Conservation (phyloP, 148 eudicot species). For the Rhododendron henanense region DNA sequence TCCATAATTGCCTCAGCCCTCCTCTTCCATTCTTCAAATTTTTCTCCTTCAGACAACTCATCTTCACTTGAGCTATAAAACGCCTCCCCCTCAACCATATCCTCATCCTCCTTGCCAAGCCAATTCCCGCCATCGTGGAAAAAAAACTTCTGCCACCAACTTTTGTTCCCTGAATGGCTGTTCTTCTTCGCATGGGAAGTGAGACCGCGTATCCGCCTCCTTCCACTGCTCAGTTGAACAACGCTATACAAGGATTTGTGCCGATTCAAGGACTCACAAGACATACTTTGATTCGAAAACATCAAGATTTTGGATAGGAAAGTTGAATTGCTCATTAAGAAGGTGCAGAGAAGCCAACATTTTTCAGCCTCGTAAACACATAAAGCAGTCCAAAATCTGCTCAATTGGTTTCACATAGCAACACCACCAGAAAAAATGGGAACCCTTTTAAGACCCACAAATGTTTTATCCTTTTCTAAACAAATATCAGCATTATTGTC, state of each 20-base stretch:
- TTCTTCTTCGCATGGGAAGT: slow-evolving; percentile 56
- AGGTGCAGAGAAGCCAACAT: slow-evolving; percentile 57
- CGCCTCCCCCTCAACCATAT: slow-evolving; percentile 46
- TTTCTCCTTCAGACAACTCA: slow-evolving; percentile 53
- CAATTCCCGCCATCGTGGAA: slow-evolving; percentile 83
- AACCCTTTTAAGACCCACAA: background rate
- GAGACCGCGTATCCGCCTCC: slow-evolving; percentile 35
- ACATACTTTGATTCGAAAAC: slow-evolving; percentile 18
- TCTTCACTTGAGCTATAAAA: slow-evolving; percentile 23
- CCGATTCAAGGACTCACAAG: slow-evolving; percentile 12
- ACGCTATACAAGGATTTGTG: slow-evolving; percentile 9
- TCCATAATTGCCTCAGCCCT: slow-evolving; percentile 92
- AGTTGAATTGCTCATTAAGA: slow-evolving; percentile 65
- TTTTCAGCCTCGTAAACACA: slow-evolving; percentile 29
- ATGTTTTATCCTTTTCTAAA: background rate
- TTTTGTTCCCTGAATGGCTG: slow-evolving; percentile 42
- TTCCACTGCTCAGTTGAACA: slow-evolving; percentile 24
- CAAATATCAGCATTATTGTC: background rate
- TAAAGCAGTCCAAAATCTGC: slow-evolving; percentile 5
- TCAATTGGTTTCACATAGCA: background rate
- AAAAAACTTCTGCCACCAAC: slow-evolving; percentile 87
- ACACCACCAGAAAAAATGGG: background rate
- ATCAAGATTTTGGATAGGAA: slow-evolving; percentile 33
- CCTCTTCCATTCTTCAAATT: slow-evolving; percentile 92
- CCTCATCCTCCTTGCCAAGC: slow-evolving; percentile 78